These are phyloP conservation scores for Pseudogymnoascus sp. DNA, from an alignment of 2,329 filamentous ascomycete genomes.

Conservation along the genomic window DNA sequence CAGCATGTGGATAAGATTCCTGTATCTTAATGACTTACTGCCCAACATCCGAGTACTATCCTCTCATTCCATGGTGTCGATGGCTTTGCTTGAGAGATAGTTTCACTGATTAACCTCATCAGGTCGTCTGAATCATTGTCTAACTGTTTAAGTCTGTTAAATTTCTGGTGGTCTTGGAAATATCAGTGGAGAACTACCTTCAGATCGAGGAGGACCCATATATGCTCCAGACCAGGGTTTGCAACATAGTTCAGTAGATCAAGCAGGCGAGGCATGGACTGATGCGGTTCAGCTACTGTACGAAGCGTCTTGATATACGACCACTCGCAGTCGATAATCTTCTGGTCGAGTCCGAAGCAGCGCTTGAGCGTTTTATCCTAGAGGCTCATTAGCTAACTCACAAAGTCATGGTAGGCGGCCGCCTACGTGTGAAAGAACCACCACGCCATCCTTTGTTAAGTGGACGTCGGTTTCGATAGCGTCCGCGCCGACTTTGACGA, in stretches of 20 bases:
- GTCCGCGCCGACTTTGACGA: constrained; percentile 65
- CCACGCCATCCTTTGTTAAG: constrained; percentile 70
- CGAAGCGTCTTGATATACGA: constrained; percentile 58
- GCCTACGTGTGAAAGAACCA: constrained; percentile 71
- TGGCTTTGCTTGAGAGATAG: constrained; percentile 46
- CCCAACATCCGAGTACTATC: constrained; percentile 77
- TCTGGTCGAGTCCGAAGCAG: constrained; percentile 69
- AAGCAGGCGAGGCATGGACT: constrained; percentile 62
- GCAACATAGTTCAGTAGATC: constrained; percentile 69
- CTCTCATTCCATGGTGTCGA: constrained; percentile 60
- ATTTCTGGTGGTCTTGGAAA: neutral
- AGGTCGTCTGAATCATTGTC: constrained; percentile 63
- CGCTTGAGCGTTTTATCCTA: constrained; percentile 69
- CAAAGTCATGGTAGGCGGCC: neutral
- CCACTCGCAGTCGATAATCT: constrained; percentile 71
- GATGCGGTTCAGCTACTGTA: constrained; percentile 58
- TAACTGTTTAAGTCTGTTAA: constrained; percentile 36
- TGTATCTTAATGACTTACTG: constrained; percentile 36
- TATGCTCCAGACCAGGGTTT: constrained; percentile 51
- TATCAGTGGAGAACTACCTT: constrained; percentile 47
- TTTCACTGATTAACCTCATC: constrained; percentile 58
- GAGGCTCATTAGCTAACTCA: neutral
- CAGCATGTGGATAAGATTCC: neutral
- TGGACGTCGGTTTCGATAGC: constrained; percentile 87
- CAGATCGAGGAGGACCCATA: constrained; percentile 83